Base-by-base conservation (phyloP, 129 eudicot species). In the Rutidosis leptorrhynchoides region DNA sequence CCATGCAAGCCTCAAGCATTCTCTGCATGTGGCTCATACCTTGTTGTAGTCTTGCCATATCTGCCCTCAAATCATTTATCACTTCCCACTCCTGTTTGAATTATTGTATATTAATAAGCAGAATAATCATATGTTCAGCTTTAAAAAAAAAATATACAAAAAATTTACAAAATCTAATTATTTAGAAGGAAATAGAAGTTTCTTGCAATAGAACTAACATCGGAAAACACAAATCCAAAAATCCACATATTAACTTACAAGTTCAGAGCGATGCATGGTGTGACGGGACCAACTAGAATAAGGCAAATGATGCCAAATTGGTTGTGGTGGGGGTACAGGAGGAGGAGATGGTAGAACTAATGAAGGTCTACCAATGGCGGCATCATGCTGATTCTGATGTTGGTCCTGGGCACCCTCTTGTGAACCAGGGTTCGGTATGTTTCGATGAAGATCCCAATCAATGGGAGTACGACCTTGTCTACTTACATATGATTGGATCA, bases 1-100 rank as follows among this genome's bases (percentile, higher is more conserved):
- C 99, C 99, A 94, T 94, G 90, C 99, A 94, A 75, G 99, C 90
- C 74, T 94, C 99, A 22, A 94, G 68, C 99, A 94, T 94, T 82
- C 99, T 86, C 68, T 94, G 99, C 99, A 94, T 89, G 85, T 94
- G 93, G 78, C 73, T 86, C 99, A 94, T 94, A 21, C 97, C 95
- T 83, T 94, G 99, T 75, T 94, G 99, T 59, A 94, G 99, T 77
- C 94, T 84, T 17, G 97, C 84, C 73, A 94, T 85, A 71, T 94
- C 99, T 3, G 93, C 79, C 75, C 95, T 83, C 74, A 94, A 81
- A 80, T 94, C 97, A 77, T 86, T 94, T 20, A 89, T 79, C 88
- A 89, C 81, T 75, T 94, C 99, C 99, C 95, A 94, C 64, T 89
- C 99, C 99, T 94, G 87, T 48, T 68, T 67, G 62, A 71, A 40